Evolutionary conservation across 306 rosid species (phyloP), one percentile per base, ranked within the genome.

Genomic region (Psophocarpus tetragonolobus): DNA sequence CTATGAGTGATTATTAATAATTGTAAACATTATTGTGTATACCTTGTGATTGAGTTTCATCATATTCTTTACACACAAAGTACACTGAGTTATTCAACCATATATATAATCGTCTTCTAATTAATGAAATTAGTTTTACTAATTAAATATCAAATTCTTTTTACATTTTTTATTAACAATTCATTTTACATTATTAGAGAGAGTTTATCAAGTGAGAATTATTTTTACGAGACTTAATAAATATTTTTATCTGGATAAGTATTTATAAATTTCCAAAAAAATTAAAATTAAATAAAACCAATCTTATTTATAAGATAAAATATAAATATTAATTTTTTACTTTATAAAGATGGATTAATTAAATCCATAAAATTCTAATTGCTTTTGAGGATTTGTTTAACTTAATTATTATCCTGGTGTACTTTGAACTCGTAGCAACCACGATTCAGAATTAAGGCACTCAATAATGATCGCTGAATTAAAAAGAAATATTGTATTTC

Each of bases 381-480:
- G n/a, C 3, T 71, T 71, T 71, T 51, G 33, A 20, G 20, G n/a
- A 75, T 54, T 60, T 27, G 15, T 12, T 73, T 74, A 60, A 6
- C 9, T 27, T 75, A 18, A 61, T 62, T 44, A 61, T 60, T 26
- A 39, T 9, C 2, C 8, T 41, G 9, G 11, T 75, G 64, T 76
- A 35, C 76, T 44, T 47, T 60, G 51, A 78, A 78, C 7, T 47
- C 24, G 69, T 45, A 58, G 32, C 53, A 70, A 70, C 64, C 29
- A 44, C 50, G 27, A 68, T 41, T 57, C 50, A 78, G 42, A 68
- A 58, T 20, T 30, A 78, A 32, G 17, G 29, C 36, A 48, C 64
- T 5, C 21, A 39, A 74, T 20, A 53, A 63, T 33, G 51, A 26
- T 57, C 27, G 44, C 42, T 26, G 6, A 13, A 18, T 45, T 70